Evolutionary conservation across 164 flowering plant genomes (phyloP).

Genomic region (Berberis thunbergii): DNA sequence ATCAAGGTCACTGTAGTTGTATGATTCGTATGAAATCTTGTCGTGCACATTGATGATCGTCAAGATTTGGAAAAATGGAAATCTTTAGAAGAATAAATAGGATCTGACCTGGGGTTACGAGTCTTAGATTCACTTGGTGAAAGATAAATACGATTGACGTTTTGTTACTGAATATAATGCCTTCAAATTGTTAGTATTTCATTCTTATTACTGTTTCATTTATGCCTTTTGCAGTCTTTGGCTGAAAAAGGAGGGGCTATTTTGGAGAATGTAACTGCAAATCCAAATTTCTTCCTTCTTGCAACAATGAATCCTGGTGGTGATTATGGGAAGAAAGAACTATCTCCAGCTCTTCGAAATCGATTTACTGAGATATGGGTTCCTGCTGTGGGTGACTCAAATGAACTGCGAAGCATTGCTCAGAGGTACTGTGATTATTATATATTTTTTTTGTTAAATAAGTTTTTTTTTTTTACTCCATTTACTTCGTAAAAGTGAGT

Average conservation of each 20-base stretch:
- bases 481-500: background rate
- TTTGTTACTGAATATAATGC: too few species aligned
- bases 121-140: too few species aligned
- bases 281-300: conserved; percentile 64
- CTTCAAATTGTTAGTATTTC: background rate
- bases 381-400: conserved; percentile 50
- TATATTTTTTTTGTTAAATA: background rate
- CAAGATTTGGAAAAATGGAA: too few species aligned
- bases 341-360: conserved; percentile 96
- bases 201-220: background rate
- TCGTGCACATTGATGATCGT: too few species aligned
- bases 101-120: too few species aligned
- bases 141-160: too few species aligned
- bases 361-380: conserved; percentile 99
- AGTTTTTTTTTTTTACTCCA: background rate
- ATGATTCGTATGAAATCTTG: too few species aligned
- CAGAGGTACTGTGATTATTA: conserved; percentile 30
- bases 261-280: conserved; percentile 61
- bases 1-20: too few species aligned
- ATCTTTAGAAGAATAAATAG: too few species aligned
- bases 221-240: conserved; percentile 47
- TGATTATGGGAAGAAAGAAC: conserved; percentile 94
- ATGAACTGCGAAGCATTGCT: conserved; percentile 76
- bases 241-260: conserved; percentile 90
- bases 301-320: conserved; percentile 99